Base-by-base conservation (phyloP, 179 eudicot species). In the Drosera spatulata region DNA sequence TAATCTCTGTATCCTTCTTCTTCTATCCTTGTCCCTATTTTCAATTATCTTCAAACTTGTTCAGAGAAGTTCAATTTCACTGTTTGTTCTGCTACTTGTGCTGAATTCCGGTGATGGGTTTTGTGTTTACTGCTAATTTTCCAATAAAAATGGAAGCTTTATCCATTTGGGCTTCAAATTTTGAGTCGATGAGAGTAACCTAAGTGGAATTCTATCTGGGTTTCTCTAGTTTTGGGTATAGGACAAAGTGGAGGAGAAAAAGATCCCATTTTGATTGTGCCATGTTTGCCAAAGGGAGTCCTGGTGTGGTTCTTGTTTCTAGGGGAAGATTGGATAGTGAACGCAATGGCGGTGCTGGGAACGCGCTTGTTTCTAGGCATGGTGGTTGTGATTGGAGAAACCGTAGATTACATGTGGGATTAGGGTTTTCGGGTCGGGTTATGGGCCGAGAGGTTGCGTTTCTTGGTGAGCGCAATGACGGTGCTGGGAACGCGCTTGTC, bases 91-190 rank as follows among this genome's bases (percentile, higher is more conserved):
- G 33, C 33, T 22, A 22, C 33, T 22, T 22, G 33, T 22, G 33
- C 33, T 22, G 33, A 22, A 22, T 22, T 22, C 33, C 1, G 33
- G 33, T 22, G 33, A 22, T 22, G 33, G 33, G 33, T 22, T 22
- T 22, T 22, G 33, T 22, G 33, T 22, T 22, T 22, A 22, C 33
- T 22, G 33, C 33, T 22, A 22, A 22, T 22, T 22, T 22, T 22
- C 33, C 33, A 22, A 22, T 22, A 22, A 22, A 22, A 58, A 75
- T 79, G 83, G 80, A 72, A 72, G 50, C 75, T 69, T 55, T 72
- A 63, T 57, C 63, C 66, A 54, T 72, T 49, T 69, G 66, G 65
- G 58, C 77, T 49, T 64, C 58, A 47, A 73, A 61, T 55, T 66
- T 72, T 64, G 75, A 53, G 39, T 54, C 66, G 41, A 62, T 69